These are phyloP conservation scores for Pulveroboletus sp. DNA, from an alignment of 768 basidiomycete species.

Conservation along the genomic window DNA sequence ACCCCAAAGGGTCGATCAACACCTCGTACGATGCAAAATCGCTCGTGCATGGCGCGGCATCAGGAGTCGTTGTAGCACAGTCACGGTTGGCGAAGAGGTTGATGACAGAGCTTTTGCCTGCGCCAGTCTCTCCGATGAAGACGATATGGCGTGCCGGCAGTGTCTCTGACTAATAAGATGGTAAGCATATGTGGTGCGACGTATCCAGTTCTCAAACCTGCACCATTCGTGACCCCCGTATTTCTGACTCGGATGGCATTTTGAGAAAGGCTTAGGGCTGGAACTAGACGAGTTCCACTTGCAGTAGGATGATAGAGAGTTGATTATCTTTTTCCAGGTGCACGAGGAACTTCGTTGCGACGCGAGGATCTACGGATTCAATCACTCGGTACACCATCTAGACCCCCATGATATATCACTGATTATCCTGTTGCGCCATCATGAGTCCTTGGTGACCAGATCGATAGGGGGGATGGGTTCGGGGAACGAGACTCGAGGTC, in stretches of 20 bases:
- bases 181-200: not conserved
- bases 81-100: slow-evolving; percentile 35
- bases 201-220: slow-evolving; percentile 8
- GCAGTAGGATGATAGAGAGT: too few species aligned
- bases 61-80: slow-evolving; percentile 25
- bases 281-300: not conserved
- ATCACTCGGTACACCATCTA: too few species aligned
- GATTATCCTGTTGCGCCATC: too few species aligned
- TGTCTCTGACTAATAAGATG: slow-evolving; percentile 8
- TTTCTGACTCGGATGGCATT: not conserved
- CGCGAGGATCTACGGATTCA: too few species aligned
- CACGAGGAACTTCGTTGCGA: too few species aligned
- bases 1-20: too few species aligned
- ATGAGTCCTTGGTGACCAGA: not conserved
- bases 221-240: not conserved
- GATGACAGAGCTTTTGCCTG: slow-evolving; percentile 41
- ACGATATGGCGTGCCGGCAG: slow-evolving; percentile 32
- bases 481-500: too few species aligned
- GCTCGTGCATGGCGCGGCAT: slow-evolving; percentile 32
- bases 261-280: not conserved
- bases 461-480: not conserved
- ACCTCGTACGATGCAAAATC: slow-evolving; percentile 21
- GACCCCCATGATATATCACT: too few species aligned
- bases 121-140: slow-evolving; percentile 35
- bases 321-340: too few species aligned